Base-by-base conservation (phyloP, 2,329 filamentous ascomycete species). In the Geosmithia putterillii region DNA sequence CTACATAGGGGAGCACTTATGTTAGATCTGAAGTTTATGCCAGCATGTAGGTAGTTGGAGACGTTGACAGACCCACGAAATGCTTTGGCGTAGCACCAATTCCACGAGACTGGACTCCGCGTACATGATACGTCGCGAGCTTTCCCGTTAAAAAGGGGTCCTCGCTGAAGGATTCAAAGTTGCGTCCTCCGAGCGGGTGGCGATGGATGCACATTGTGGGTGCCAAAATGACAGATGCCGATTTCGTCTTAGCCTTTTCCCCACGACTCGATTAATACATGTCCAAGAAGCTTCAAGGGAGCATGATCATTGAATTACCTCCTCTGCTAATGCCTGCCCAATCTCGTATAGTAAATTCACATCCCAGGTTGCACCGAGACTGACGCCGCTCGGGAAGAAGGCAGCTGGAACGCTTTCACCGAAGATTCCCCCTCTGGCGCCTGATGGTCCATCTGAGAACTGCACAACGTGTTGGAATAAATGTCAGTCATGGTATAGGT, bases 161-260 rank as follows among this genome's bases (percentile, higher is more conserved):
- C 58, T 92, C 86, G 0, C 83, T 86, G 58, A 88, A 92, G 0
- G 85, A 88, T 61, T 94, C 86, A 51, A 92, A 94, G 49, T 88
- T 88, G 46, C 86, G 74, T 17, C 86, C 86, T 17, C 86, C 86
- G 0, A 92, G 70, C 1, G 86, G 86, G 41, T 84, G 84, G 15
- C 86, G 76, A 54, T 92, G 86, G 69, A 88, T 81, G 63, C 86
- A 88, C 28, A 88, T 79, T 1, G 85, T 89, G 2, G 84, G 85
- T 0, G 81, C 85, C 8, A 90, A 70, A 4, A 89, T 67, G 28
- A 89, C 73, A 46, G 87, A 73, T 23, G 83, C 81, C 6, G 83
- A 83, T 54, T 85, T 80, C 17, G 83, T 82, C 52, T 79, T 83
- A 19, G 73, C 70, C 60, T 90, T 86, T 12, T 79, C 68, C 12